Evolutionary conservation across 1,284 basidiomycete genomes (phyloP), one percentile per base, ranked within the genome.

Genomic region (Cutaneotrichosporon daszewskae): DNA sequence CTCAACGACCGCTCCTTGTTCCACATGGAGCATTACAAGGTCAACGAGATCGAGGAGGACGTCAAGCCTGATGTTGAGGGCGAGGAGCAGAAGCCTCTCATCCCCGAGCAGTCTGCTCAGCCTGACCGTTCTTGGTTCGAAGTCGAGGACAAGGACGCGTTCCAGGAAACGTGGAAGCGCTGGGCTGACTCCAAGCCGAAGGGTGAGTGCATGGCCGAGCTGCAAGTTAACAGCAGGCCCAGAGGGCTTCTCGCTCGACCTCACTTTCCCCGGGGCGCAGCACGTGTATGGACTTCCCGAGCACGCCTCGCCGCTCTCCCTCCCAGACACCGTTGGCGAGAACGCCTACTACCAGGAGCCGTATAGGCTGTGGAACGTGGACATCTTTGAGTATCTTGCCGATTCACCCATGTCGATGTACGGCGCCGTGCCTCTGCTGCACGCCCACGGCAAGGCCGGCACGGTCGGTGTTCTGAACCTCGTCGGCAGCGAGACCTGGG

Each of bases 1-100:
- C 73, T 98, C 41, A 99, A 99, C 61, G 89, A 88, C 10, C 78
- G 83, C 32, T 85, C 86, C 1, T 77, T 99, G 22, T 75, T 99
- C 56, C 91, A 98, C 64, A 91, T 98, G 88, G 95, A 99, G 66
- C 95, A 98, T 69, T 97, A 90, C 76, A 79, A 90, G 43, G 76
- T 75, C 25, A 88, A 89, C 71, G 66, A 76, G 45, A 37, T 54
- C 7, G 54, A 58, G 37, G 59, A 58, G 36, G 64, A 74, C 42
- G 40, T 53, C 7, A 55, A 60, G 39, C 49, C 54, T 2, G 64
- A 68, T 37, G 47, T 55, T 3, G 66, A 71, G n/a, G 45, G 66
- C 26, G 39, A 76, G 70, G 71, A 71, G 13, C 83, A 87, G 62
- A 72, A 70, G 6, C 79, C 82, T 1, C 58, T 86, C 28, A 72